Conservation (phyloP, 148 eudicot species). For the Drosera capensis region DNA sequence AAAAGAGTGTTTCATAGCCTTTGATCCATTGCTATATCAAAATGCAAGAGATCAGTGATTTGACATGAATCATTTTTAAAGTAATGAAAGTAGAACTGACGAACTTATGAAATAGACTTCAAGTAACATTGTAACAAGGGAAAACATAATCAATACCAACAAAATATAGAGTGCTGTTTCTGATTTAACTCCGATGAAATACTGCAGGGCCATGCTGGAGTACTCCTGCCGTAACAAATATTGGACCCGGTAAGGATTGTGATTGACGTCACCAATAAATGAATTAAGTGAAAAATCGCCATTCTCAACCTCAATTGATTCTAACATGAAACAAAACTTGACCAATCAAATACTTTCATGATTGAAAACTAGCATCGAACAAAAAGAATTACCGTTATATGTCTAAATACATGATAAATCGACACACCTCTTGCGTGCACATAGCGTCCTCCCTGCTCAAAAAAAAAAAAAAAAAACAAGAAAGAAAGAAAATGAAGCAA, state of each 20-base stretch:
- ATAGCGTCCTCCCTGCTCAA: conserved; percentile 89
- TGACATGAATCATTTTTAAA: neutral
- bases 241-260: neutral
- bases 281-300: neutral
- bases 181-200: conserved; percentile 42
- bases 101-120: neutral
- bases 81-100: neutral
- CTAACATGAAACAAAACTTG: neutral
- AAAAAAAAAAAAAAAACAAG: conserved; percentile 2
- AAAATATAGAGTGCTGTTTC: conserved; percentile 46
- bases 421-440: conserved; percentile 82
- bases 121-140: neutral
- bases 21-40: conserved; percentile 66
- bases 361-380: neutral
- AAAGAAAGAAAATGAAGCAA: neutral
- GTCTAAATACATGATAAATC: conserved; percentile 47
- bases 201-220: conserved; percentile 69
- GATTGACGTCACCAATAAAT: no score
- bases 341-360: neutral
- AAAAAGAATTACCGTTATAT: conserved; percentile 45
- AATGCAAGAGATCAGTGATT: neutral
- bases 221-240: conserved; percentile 42
- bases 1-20: conserved; percentile 48
- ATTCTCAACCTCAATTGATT: neutral
- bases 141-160: conserved; percentile 32